Conservation (phyloP, 2,329 filamentous ascomycete species). For the Chaetomiaceae sp. region DNA sequence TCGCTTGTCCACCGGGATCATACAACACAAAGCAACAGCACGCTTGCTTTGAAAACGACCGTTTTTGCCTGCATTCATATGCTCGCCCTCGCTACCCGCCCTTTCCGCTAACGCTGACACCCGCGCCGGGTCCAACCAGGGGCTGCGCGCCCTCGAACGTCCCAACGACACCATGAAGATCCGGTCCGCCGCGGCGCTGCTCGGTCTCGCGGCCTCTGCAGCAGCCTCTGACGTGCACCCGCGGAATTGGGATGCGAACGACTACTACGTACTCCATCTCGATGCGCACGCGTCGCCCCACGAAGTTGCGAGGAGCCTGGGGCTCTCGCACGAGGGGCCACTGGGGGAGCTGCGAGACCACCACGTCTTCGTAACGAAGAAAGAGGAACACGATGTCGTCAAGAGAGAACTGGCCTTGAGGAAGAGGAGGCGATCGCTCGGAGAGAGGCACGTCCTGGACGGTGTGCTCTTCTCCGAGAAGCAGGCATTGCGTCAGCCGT, state of each 20-base stretch:
- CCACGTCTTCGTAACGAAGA: conserved; percentile 75
- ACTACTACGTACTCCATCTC: conserved; percentile 92
- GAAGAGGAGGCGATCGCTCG: conserved; percentile 55
- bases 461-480: conserved; percentile 74
- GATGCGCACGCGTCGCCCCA: conserved; percentile 58
- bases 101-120: background rate
- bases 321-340: conserved; percentile 72
- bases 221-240: conserved; percentile 43
- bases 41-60: background rate
- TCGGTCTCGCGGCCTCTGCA: conserved; percentile 49
- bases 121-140: conserved; percentile 8
- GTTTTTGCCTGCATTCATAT: background rate
- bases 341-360: conserved; percentile 74
- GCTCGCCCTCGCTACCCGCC: background rate
- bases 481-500: conserved; percentile 47
- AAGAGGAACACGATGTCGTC: conserved; percentile 55
- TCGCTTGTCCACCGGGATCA: background rate
- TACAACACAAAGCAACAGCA: background rate
- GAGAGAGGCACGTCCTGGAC: conserved; percentile 57
- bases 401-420: conserved; percentile 46
- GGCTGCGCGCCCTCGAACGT: conserved; percentile 8
- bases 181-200: conserved; percentile 37
- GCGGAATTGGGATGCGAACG: conserved; percentile 71
- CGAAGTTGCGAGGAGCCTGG: conserved; percentile 65
- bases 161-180: conserved; percentile 41